phyloP scores from a whole-genome alignment of 345 rosid genomes.

The Streptanthus diversifolius region DNA sequence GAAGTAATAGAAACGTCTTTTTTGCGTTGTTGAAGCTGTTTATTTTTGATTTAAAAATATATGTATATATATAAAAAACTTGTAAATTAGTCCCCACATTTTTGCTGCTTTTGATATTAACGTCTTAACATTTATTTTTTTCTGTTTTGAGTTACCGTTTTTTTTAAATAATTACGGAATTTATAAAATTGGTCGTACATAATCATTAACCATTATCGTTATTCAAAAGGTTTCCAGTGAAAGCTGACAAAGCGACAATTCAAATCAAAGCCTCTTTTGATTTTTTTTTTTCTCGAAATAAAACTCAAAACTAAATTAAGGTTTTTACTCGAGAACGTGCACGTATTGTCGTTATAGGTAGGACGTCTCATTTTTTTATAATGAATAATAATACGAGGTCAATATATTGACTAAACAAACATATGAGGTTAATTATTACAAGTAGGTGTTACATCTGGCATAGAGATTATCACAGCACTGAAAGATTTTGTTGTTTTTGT shows the following conservation, averaged over 20 bases:
- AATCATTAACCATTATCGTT: conserved; percentile 26
- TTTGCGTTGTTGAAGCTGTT: conserved; percentile 20
- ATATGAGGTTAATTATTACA: conserved; percentile 27
- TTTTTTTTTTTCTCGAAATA: background rate
- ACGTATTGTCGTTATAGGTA: conserved; percentile 19
- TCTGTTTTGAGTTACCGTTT: background rate
- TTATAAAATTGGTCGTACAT: background rate
- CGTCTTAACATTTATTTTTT: background rate
- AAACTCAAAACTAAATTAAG: background rate
- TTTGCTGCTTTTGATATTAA: conserved; percentile 8
- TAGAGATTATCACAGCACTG: conserved; percentile 12
- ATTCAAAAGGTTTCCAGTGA: conserved; percentile 19
- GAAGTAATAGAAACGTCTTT: conserved; percentile 29
- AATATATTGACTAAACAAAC: background rate
- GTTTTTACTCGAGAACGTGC: conserved; percentile 23
- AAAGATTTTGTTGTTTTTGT: conserved; percentile 12
- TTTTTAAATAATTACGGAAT: background rate
- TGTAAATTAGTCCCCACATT: conserved; percentile 21
- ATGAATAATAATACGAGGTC: conserved; percentile 1
- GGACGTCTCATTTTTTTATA: background rate
- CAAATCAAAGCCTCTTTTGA: conserved; percentile 18
- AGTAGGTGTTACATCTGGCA: conserved; percentile 12
- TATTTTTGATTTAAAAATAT: background rate
- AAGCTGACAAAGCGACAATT: conserved; percentile 33
- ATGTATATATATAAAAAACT: background rate